Evolutionary conservation across 768 basidiomycete genomes (phyloP).

Genomic region (Pleurotus citrinopileatus): DNA sequence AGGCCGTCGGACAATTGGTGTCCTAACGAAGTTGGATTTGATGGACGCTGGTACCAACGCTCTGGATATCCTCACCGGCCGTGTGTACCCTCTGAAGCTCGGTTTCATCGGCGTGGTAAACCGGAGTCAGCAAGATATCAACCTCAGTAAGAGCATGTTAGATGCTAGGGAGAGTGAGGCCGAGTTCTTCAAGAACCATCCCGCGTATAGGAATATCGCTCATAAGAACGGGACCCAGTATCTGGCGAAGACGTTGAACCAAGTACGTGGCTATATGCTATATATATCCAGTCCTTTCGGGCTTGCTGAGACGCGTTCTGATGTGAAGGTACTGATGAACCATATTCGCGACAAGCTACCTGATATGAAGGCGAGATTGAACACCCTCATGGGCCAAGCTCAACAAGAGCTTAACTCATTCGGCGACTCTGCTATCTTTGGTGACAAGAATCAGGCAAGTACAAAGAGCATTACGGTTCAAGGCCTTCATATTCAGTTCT

Average conservation of each 20-base stretch:
- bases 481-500: conserved; percentile 11
- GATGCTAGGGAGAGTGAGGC: conserved; percentile 84
- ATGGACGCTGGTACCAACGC: conserved; percentile 99
- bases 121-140: conserved; percentile 97
- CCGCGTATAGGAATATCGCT: conserved; percentile 92
- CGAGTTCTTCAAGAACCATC: conserved; percentile 89
- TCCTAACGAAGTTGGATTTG: conserved; percentile 94
- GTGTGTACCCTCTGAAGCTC: conserved; percentile 95
- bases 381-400: conserved; percentile 98
- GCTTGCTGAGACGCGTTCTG: neutral
- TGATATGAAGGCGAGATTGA: conserved; percentile 98
- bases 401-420: conserved; percentile 98
- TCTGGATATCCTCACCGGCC: conserved; percentile 91
- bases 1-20: conserved; percentile 93
- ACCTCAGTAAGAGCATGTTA: conserved; percentile 75
- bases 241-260: conserved; percentile 89
- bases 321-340: conserved; percentile 80
- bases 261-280: conserved; percentile 45
- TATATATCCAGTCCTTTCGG: neutral
- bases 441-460: conserved; percentile 79
- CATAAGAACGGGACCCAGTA: conserved; percentile 98
- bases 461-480: conserved; percentile 12
- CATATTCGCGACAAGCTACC: conserved; percentile 98
- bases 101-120: conserved; percentile 99
- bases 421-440: conserved; percentile 89